These are phyloP conservation scores for Apodospora peruviana DNA, from an alignment of 495 filamentous ascomycete genomes.

Conservation along the genomic window DNA sequence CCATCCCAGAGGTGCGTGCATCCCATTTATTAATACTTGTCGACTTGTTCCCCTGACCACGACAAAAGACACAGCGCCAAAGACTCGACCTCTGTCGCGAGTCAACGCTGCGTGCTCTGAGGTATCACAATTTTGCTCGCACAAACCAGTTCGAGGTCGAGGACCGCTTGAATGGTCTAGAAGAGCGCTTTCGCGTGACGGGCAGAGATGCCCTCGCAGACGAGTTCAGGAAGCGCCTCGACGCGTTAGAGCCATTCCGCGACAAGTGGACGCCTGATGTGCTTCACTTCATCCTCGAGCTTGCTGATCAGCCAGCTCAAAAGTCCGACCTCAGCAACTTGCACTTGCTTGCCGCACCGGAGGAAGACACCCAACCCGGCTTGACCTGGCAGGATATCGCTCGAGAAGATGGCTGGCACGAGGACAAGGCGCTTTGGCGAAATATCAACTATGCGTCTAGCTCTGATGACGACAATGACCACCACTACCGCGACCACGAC, in stretches of 20 bases:
- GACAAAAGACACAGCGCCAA: constrained; percentile 26
- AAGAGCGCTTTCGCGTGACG: constrained; percentile 80
- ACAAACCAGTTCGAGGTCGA: constrained; percentile 87
- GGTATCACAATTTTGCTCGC: constrained; percentile 57
- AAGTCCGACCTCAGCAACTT: constrained; percentile 60
- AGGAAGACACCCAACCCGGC: constrained; percentile 31
- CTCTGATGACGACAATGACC: constrained; percentile 56
- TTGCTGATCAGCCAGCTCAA: constrained; percentile 74
- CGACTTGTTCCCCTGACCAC: neutral
- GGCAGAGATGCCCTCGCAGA: constrained; percentile 77
- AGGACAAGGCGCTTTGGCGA: constrained; percentile 71
- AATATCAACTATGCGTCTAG: constrained; percentile 67
- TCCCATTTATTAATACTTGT: neutral
- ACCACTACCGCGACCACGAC: constrained; percentile 50
- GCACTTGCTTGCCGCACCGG: constrained; percentile 41
- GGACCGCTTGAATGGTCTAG: constrained; percentile 67
- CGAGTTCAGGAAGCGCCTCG: constrained; percentile 59
- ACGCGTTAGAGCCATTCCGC: constrained; percentile 47
- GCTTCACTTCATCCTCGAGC: constrained; percentile 69
- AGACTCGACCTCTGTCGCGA: constrained; percentile 46
- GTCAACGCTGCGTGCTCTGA: constrained; percentile 49
- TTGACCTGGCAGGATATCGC: constrained; percentile 74
- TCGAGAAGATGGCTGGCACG: constrained; percentile 62
- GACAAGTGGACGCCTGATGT: constrained; percentile 69
- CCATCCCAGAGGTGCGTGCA: constrained; percentile 20